Evolutionary conservation across 768 basidiomycete genomes (phyloP).

Genomic region (Hygrocybe coccinea): DNA sequence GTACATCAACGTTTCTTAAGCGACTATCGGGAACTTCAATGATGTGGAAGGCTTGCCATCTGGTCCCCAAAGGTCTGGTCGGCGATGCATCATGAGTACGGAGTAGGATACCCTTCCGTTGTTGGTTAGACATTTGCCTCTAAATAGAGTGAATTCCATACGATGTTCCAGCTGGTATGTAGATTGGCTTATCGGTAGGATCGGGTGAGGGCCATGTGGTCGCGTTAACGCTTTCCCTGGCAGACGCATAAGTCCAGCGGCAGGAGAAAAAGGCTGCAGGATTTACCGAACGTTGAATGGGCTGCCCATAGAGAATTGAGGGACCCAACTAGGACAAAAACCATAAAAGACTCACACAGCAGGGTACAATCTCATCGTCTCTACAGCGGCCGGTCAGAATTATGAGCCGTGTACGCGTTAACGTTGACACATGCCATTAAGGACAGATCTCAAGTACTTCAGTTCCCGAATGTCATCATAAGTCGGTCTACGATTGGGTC

Average conservation of each 20-base stretch:
- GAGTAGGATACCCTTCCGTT: conserved; percentile 41
- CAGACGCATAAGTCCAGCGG: conserved; percentile 1
- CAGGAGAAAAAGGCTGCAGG: background rate
- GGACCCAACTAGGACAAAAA: background rate
- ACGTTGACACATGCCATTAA: conserved; percentile 39
- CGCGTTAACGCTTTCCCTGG: conserved; percentile 43
- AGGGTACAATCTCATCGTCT: conserved; percentile 54
- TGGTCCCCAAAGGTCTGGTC: conserved; percentile 66
- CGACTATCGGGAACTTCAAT: too few species aligned
- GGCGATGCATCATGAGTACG: conserved; percentile 60
- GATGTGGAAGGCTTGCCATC: conserved; percentile 60
- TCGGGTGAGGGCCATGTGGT: conserved; percentile 46
- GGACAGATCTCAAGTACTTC: conserved; percentile 55
- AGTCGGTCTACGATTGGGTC: conserved; percentile 41
- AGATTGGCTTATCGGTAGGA: conserved; percentile 45
- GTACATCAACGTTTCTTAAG: too few species aligned
- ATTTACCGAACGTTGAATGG: conserved; percentile 50
- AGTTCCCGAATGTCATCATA: conserved; percentile 53
- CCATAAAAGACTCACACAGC: conserved; percentile 37
- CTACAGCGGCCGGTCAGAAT: conserved; percentile 20
- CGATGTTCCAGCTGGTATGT: conserved; percentile 49
- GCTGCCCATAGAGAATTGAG: conserved; percentile 16
- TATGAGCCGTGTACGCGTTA: background rate
- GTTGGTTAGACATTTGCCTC: background rate
- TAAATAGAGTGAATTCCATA: conserved; percentile 17